A percentile compares a stretch with the other conserved stretches of the same genome.
Conservation (phyloP, 2,329 filamentous ascomycete species). For the Orbilia brochopaga region DNA sequence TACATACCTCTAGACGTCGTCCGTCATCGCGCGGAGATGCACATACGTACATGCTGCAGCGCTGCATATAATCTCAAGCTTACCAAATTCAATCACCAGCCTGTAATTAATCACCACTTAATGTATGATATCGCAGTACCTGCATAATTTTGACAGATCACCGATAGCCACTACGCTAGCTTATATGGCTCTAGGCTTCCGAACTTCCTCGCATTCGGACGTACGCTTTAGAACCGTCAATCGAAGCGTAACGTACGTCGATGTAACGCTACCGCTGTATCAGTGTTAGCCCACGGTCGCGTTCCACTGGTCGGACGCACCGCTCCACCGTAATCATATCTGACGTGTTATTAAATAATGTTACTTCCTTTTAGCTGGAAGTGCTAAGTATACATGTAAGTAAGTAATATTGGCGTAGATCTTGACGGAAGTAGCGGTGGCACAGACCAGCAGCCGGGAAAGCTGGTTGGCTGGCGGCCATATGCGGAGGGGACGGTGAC, state of each 20-base stretch:
- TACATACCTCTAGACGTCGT: neutral
- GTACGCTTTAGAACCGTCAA: neutral
- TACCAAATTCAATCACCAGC: neutral
- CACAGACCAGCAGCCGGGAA: neutral
- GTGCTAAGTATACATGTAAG: no score
- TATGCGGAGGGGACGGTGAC: neutral
- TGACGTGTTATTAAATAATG: no score
- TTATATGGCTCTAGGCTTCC: neutral
- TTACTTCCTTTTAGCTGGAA: neutral
- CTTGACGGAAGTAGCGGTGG: neutral
- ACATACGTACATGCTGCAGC: no score
- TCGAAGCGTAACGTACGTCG: no score
- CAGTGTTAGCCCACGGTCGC: neutral
- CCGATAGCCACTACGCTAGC: neutral
- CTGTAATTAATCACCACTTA: neutral
- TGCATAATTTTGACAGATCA: conserved; percentile 8
- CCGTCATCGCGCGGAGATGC: conserved; percentile 1
- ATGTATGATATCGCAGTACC: neutral
- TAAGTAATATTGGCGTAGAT: no score
- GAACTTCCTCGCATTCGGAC: neutral
- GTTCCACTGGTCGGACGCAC: neutral
- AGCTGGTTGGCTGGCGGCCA: neutral
- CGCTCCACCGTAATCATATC: neutral
- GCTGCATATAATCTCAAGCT: neutral
- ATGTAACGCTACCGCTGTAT: neutral